Base-by-base conservation (phyloP, 164 flowering plant species). In the Aristolochia fimbriata region DNA sequence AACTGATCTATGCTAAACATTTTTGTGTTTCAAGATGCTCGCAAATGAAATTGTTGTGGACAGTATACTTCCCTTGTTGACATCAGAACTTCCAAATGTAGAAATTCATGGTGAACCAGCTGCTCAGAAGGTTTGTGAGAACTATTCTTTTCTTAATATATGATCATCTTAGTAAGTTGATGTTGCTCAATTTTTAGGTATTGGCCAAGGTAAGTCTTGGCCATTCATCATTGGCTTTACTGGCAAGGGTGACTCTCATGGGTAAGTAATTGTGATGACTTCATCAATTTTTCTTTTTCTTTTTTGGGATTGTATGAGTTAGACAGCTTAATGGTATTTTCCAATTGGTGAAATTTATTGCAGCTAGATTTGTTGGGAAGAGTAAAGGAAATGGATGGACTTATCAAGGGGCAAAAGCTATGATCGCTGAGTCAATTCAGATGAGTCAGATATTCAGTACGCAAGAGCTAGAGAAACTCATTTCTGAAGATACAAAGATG, bases 21-120 rank as follows among this genome's bases (percentile, higher is more conserved):
- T 21, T 21, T 68, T 53, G 17, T 60, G 15, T 58, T 53, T 66
- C 30, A 51, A 91, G 98, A 93, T 93, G 94, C 91, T 93, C 66
- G 95, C 99, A n/a, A 90, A 68, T 75, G 91, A 83, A 77, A 75
- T 93, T 46, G 61, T 93, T 56, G 96, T 88, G 73, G 96, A 86
- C 57, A 78, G 83, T 61, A 64, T 90, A 62, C 83, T 88, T 69
- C 61, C 95, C 21, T 78, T 80, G 71, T 62, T 93, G 68, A 80
- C 90, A 2, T 65, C 64, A 68, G 88, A 89, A 61, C 71, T 65
- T 61, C 85, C 82, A 54, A 69, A 86, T 69, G 63, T 66, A 72
- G 94, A 86, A 54, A 69, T 77, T 68, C 81, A 82, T 66, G 86
- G 80, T 31, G 85, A 76, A 59, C 65, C 72, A 23, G 61, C 73